Conservation (phyloP, 345 rosid genomes). For the Linum tenue region DNA sequence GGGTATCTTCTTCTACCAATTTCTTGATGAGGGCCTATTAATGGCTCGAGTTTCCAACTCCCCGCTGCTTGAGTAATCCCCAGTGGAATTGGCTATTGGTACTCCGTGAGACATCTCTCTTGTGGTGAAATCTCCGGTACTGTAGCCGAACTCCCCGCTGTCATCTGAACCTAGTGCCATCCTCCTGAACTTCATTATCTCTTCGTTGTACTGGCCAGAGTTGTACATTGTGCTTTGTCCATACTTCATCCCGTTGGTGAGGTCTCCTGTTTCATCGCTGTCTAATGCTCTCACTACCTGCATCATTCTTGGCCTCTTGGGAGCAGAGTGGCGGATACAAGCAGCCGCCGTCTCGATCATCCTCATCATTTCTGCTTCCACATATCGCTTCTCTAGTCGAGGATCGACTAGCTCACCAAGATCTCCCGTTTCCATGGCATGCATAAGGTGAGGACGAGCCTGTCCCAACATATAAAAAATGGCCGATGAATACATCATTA, state of each 20-base stretch:
- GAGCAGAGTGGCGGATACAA: constrained; percentile 81
- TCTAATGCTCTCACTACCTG: constrained; percentile 91
- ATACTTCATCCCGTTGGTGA: constrained; percentile 61
- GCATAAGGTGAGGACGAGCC: constrained; percentile 73
- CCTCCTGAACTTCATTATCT: constrained; percentile 50
- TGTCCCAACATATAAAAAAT: constrained; percentile 17
- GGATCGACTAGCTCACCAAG: constrained; percentile 58
- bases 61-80: constrained; percentile 38
- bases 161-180: constrained; percentile 52
- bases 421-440: constrained; percentile 71
- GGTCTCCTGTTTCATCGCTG: constrained; percentile 64
- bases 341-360: constrained; percentile 96
- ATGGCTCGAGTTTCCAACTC: constrained; percentile 49
- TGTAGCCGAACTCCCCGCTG: constrained; percentile 40
- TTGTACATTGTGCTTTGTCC: constrained; percentile 67
- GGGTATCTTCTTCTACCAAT: not conserved
- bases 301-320: constrained; percentile 90
- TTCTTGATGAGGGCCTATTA: constrained; percentile 9
- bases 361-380: constrained; percentile 59
- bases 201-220: constrained; percentile 68
- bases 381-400: constrained; percentile 55
- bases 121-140: constrained; percentile 44
- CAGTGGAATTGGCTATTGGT: constrained; percentile 11
- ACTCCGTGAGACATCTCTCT: constrained; percentile 22
- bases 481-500: no score